Base-by-base conservation (phyloP, 176 grass and related monocot species). In the Eragrostis curvula region DNA sequence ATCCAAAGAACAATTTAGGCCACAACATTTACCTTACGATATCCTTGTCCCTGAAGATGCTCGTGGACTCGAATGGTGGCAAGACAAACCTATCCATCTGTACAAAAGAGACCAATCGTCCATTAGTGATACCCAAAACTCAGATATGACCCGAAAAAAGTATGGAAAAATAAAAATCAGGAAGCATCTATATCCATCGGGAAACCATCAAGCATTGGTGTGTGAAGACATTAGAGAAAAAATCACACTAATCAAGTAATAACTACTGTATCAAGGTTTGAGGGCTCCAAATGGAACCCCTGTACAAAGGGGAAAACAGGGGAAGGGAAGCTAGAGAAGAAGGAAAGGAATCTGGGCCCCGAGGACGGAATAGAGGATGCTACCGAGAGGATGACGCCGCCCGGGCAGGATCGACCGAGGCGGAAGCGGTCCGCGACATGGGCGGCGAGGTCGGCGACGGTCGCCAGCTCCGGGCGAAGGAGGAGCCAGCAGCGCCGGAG, bases 41-140 rank as follows among this genome's bases (percentile, higher is more conserved):
- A 81, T 97, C 95, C 44, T 89, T 97, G 43, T 97, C 88, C 77
- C 83, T 89, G 88, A 97, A 94, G 73, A 97, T 92, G 74, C 88
- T 76, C 52, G 81, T 92, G 6, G 92, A 91, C 82, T 92, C 88
- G 43, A 80, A 92, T 20, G 88, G 79, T 20, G 95, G 95, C 66
- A 97, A 49, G 42, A 49, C 70, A 78, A 92, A 94, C 70, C 77
- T 85, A 89, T 97, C 95, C 86, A 97, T 97, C 95, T 94, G 84
- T 62, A 40, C n/a, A 84, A 32, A 77, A 56, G 51, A 87, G 28
- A 53, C 29, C 52, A 84, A 23, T 36, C 67, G 83, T 76, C 28
- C 25, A 46, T 49, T 39, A 48, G 12, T 74, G 36, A 79, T 43
- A 69, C 68, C 57, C 28, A 60, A 49, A 30, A 29, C 43, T 72